A percentile compares a stretch with the other conserved stretches of the same genome.
Evolutionary conservation across 495 filamentous ascomycete genomes (phyloP).

Genomic region (Evansstolkia leycettana): DNA sequence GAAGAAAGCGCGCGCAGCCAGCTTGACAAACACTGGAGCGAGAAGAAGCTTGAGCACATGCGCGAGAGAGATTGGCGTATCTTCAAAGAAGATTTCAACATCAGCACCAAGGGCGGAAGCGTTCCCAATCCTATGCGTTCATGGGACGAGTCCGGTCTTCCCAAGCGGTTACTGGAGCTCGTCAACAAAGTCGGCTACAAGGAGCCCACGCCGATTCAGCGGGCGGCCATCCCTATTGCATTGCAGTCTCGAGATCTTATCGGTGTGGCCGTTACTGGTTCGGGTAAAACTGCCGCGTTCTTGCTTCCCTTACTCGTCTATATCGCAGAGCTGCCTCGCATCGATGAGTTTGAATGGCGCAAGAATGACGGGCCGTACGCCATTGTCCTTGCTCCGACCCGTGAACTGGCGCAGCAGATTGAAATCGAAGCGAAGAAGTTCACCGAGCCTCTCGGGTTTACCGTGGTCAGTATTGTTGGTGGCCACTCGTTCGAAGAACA

Average conservation of each 20-base stretch:
- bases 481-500: constrained; percentile 95
- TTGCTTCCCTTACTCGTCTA: constrained; percentile 90
- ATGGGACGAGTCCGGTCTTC: constrained; percentile 79
- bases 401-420: constrained; percentile 97
- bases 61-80: constrained; percentile 98
- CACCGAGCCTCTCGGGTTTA: constrained; percentile 82
- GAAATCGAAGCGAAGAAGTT: constrained; percentile 93
- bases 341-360: constrained; percentile 62
- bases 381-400: constrained; percentile 92
- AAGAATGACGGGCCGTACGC: constrained; percentile 96
- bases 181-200: constrained; percentile 82
- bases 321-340: constrained; percentile 78
- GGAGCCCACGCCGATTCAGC: constrained; percentile 84
- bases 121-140: constrained; percentile 96
- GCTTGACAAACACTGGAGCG: constrained; percentile 90
- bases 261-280: constrained; percentile 96
- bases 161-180: constrained; percentile 69
- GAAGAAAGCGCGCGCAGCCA: constrained; percentile 63
- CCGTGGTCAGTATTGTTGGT: constrained; percentile 92
- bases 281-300: constrained; percentile 96
- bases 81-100: constrained; percentile 99
- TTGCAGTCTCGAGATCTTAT: constrained; percentile 89
- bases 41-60: constrained; percentile 93
- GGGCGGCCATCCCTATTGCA: constrained; percentile 92
- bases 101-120: constrained; percentile 76